These are phyloP conservation scores for Oryza rufipogon DNA, from an alignment of 176 grass and related monocot genomes.

Conservation along the genomic window DNA sequence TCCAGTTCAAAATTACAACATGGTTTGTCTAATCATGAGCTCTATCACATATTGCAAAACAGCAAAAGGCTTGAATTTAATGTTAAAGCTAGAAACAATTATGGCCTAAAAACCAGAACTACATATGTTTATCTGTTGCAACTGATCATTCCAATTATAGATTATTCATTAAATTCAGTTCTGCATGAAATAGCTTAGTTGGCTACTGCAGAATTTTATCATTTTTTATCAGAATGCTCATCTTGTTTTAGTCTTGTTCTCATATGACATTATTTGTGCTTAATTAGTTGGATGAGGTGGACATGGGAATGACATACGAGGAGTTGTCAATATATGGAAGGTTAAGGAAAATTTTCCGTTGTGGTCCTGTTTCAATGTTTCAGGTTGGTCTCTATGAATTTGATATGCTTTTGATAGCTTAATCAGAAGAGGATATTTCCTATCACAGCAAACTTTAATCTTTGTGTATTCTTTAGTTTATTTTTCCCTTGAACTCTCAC, in stretches of 20 bases:
- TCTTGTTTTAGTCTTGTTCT: conserved; percentile 7
- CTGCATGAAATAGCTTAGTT: conserved; percentile 4
- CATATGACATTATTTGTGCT: conserved; percentile 42
- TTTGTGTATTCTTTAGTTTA: not conserved
- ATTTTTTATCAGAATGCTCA: conserved; percentile 1
- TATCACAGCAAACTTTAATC: not conserved
- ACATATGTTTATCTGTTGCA: not conserved
- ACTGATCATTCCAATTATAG: not conserved
- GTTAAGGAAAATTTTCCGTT: conserved; percentile 97
- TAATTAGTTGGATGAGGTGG: conserved; percentile 90
- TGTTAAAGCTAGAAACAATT: not conserved
- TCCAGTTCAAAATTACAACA: conserved; percentile 15
- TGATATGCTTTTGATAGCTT: conserved; percentile 10
- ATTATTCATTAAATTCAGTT: not conserved
- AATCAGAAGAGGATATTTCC: not conserved
- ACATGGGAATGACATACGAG: conserved; percentile 99
- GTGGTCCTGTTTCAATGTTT: conserved; percentile 94
- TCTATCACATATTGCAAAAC: not conserved
- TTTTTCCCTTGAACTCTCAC: not conserved
- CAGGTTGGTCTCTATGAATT: conserved; percentile 58
- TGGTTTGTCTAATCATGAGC: conserved; percentile 6
- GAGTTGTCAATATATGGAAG: conserved; percentile 94
- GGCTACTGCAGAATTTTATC: conserved; percentile 1
- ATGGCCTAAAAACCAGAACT: not conserved
- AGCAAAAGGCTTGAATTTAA: not conserved